A percentile compares a stretch with the other conserved stretches of the same genome.
Conservation (phyloP, 495 filamentous ascomycete species). For the Oleoguttula mirabilis region DNA sequence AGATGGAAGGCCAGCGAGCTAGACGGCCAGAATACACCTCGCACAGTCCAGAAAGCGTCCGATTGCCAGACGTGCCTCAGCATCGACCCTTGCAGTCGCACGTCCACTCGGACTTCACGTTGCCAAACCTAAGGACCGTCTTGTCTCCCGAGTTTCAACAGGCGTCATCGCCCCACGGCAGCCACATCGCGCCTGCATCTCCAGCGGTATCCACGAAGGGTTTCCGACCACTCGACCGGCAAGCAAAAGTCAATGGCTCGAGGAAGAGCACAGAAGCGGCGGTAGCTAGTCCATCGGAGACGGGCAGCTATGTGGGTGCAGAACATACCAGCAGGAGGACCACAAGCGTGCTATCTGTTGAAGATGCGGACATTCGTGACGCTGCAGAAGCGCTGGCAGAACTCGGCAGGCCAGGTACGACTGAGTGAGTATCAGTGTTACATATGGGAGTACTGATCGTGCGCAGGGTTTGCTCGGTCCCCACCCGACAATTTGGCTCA, state of each 20-base stretch:
- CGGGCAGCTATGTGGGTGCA: slow-evolving; percentile 17
- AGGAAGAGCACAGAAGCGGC: slow-evolving; percentile 6
- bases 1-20: too few relatives aligned
- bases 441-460: too few relatives aligned
- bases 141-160: slow-evolving; percentile 15
- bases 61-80: not conserved
- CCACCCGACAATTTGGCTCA: slow-evolving; percentile 29
- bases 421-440: too few relatives aligned
- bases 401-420: slow-evolving; percentile 60
- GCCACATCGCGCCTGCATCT: not conserved
- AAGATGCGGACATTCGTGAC: slow-evolving; percentile 68
- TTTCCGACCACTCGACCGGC: slow-evolving; percentile 11
- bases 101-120: slow-evolving; percentile 7
- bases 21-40: not conserved
- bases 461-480: too few relatives aligned
- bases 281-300: slow-evolving; percentile 11
- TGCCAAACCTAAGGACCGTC: slow-evolving; percentile 26
- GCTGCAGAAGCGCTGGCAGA: slow-evolving; percentile 81
- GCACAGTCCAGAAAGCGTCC: not conserved
- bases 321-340: slow-evolving; percentile 13
- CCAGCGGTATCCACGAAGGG: slow-evolving; percentile 8
- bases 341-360: slow-evolving; percentile 42
- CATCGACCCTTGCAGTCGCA: not conserved
- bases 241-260: not conserved
- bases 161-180: slow-evolving; percentile 1